Evolutionary conservation across 2,329 filamentous ascomycete genomes (phyloP), one percentile per base, ranked within the genome.

Genomic region (Phaeosphaeria sp.): DNA sequence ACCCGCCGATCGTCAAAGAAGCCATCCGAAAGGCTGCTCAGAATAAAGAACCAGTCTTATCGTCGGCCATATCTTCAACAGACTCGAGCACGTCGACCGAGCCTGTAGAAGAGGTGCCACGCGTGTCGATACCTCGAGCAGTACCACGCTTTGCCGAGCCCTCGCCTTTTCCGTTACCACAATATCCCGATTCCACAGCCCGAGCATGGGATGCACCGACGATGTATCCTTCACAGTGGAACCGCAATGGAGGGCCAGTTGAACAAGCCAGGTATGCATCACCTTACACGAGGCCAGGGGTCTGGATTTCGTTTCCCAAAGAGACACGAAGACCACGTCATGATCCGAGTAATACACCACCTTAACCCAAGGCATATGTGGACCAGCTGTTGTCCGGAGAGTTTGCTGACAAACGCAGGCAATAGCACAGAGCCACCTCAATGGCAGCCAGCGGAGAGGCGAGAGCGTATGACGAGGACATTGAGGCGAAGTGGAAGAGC

Each of bases 331-430:
- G 55, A 43, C 65, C 55, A 56, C 54, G 54, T 30, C 49, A 55
- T 30, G 56, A 54, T 60, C 60, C 61, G 52, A 68, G 65, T 71
- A 71, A 69, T 71, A 51, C 63, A 55, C 52, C 63, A 65, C 57
- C 42, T 8, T 3, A 8, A 51, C 18, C 8, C 21, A 17, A 20
- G 20, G 18, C 6, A 20, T 11, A 43, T 18, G 20, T 46, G 21
- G 43, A 17, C 8, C n/a, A 33, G 24, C n/a, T 30, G 24, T 30
- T 27, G 22, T 7, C 15, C 6, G 25, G 25, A 6, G 17, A 27
- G 4, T 9, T 18, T 30, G 24, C 24, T 48, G 25, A 30, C 24
- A 9, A 48, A 9, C n/a, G 6, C 6, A 30, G 22, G 22, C 24
- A 21, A 33, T 48, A 48, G 45, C 45, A 2, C 15, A 7, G 40